Evolutionary conservation across 768 basidiomycete species (phyloP), one percentile per base, ranked within the genome.

Genomic region (Gymnopilus junonius): DNA sequence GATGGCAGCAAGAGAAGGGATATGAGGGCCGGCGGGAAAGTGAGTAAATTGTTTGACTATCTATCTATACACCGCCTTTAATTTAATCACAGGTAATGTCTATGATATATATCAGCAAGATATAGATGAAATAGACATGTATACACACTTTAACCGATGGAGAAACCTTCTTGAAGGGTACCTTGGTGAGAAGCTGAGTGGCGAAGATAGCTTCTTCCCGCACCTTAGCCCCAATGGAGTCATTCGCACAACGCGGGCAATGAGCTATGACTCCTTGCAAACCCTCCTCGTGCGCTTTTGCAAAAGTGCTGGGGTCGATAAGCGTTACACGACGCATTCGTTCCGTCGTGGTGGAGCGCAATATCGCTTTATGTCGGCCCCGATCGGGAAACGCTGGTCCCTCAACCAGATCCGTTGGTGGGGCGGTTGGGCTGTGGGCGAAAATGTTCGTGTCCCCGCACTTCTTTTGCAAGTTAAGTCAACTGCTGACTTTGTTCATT

Each of bases 341-440:
- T 74, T 79, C 43, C 70, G 74, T 8, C 67, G 75, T 11, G 77
- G 78, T 25, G 79, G 79, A 4, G 73, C 77, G 0, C 78, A 80
- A 56, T 80, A 80, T 63, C 66, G 71, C 0, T 77, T 81, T 55
- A 80, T 80, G 69, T 75, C 66, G 61, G 77, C 79, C 1, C 79
- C 75, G 0, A 15, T 75, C 4, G 72, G 74, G 0, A 55, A 76
- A 43, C 65, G 72, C 3, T 83, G 81, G 80, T 70, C 76, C 0
- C 62, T 82, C 20, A 66, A 56, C 8, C 66, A 46, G 1, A 71
- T 80, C 4, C 69, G 68, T 6, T 82, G 79, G 80, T 82, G 81
- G 79, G 81, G 79, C 0, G 78, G 79, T 11, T 80, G 79, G 80
- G 78, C 78, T 15, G 66, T 67, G 25, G 70, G 73, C 0, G 78